phyloP scores from a whole-genome alignment of 2,329 filamentous ascomycete species.

The Ambrosiella xylebori region DNA sequence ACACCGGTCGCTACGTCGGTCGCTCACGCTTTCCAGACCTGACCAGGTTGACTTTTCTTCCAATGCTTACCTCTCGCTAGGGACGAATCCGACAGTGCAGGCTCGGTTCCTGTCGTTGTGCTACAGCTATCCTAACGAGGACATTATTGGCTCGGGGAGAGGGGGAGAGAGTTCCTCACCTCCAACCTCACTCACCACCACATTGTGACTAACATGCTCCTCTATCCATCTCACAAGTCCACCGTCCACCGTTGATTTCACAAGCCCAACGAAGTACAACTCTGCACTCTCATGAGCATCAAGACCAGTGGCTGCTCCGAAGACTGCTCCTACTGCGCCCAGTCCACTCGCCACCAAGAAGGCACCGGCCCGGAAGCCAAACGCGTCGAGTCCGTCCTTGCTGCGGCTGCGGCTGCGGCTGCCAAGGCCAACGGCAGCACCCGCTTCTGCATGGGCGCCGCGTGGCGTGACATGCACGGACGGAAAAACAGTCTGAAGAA shows the following conservation, averaged over 20 bases:
- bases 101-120: conserved; percentile 26
- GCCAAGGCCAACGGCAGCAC: conserved; percentile 75
- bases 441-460: conserved; percentile 88
- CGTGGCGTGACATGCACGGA: conserved; percentile 86
- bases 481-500: conserved; percentile 70
- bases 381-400: conserved; percentile 66
- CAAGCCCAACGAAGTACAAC: conserved; percentile 65
- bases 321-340: conserved; percentile 85
- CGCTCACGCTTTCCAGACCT: not conserved
- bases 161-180: too few relatives aligned
- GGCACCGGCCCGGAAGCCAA: conserved; percentile 66
- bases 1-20: not conserved
- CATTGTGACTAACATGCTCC: conserved; percentile 16
- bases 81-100: conserved; percentile 32
- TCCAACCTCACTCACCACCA: not conserved
- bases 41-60: conserved; percentile 49
- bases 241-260: conserved; percentile 73
- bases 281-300: conserved; percentile 94
- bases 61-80: conserved; percentile 65
- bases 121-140: conserved; percentile 16
- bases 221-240: conserved; percentile 24
- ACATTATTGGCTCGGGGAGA: conserved; percentile 30
- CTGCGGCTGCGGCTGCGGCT: conserved; percentile 55
- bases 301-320: conserved; percentile 86
- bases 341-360: conserved; percentile 63